Evolutionary conservation across 768 basidiomycete species (phyloP).

Genomic region (Xanthoconium purpureum): DNA sequence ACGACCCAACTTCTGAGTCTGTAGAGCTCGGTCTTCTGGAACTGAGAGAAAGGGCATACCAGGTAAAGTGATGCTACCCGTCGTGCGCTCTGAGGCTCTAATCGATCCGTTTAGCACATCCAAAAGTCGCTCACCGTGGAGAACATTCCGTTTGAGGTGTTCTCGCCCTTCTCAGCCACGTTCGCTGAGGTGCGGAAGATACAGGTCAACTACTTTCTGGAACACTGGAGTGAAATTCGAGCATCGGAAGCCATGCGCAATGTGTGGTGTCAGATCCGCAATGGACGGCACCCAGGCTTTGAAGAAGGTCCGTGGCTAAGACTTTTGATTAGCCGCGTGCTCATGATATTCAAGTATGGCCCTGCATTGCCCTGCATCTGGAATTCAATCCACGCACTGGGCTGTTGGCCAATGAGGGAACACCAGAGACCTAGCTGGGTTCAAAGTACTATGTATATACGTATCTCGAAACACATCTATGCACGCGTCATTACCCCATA

Average conservation of each 20-base stretch:
- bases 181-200: conserved; percentile 83
- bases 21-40: conserved; percentile 70
- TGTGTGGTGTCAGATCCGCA: conserved; percentile 83
- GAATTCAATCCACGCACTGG: conserved; percentile 51
- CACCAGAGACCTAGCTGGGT: conserved; percentile 13
- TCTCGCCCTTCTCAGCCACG: conserved; percentile 78
- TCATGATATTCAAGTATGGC: conserved; percentile 53
- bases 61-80: conserved; percentile 22
- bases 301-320: conserved; percentile 60
- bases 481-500: conserved; percentile 4
- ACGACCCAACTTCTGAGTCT: neutral
- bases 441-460: neutral
- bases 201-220: conserved; percentile 74
- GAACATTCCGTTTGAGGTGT: conserved; percentile 84
- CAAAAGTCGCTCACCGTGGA: conserved; percentile 69
- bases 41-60: conserved; percentile 70
- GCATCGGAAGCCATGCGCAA: conserved; percentile 78
- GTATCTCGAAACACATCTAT: conserved; percentile 2
- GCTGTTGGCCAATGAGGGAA: conserved; percentile 19
- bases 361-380: conserved; percentile 57
- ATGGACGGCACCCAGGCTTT: conserved; percentile 82
- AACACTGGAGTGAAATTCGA: conserved; percentile 81
- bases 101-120: conserved; percentile 54
- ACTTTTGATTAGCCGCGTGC: neutral
- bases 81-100: neutral